Base-by-base conservation (phyloP, 331 rosid species). In the Prunus yedoensis region DNA sequence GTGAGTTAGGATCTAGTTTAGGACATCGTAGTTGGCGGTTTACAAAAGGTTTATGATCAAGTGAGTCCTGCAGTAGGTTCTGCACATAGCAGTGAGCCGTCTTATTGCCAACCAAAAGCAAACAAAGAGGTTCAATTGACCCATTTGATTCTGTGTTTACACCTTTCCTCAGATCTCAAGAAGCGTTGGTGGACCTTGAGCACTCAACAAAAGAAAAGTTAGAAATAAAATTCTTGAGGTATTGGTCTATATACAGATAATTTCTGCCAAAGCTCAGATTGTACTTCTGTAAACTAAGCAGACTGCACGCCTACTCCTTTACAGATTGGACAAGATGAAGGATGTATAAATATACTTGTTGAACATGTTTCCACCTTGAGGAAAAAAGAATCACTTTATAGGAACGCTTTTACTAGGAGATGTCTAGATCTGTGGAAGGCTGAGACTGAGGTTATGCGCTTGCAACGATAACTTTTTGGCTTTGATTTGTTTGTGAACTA, bases 341-440 rank as follows among this genome's bases (percentile, higher is more conserved):
- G 76, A 68, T 66, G 25, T 72, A 45, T 90, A 71, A 80, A 83
- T 61, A 74, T 77, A 15, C 63, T 87, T 18, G 23, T 71, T 59
- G 75, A 70, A 62, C 76, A 67, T 28, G 71, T 84, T 58, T 78
- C 69, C 57, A 71, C 83, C 59, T 30, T 89, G 69, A 84, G 73
- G 83, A 83, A 78, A 56, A 88, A 85, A 74, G 80, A 87, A 73
- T 71, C 81, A 30, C 78, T 85, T 59, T 89, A 90, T 65, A 77
- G 68, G 70, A 87, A 83, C 67, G 97, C 97, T 30, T 92, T 94
- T 79, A 53, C 74, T 30, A 81, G 68, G 70, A 92, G 96, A 86
- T 86, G 94, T 63, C 91, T 90, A 52, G 87, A 92, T 88, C 99
- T 94, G 75, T 66, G 71, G 67, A 89, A 87, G 75, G 91, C 97